phyloP scores from a whole-genome alignment of 2,329 filamentous ascomycete species.

The Blastomyces parvus region DNA sequence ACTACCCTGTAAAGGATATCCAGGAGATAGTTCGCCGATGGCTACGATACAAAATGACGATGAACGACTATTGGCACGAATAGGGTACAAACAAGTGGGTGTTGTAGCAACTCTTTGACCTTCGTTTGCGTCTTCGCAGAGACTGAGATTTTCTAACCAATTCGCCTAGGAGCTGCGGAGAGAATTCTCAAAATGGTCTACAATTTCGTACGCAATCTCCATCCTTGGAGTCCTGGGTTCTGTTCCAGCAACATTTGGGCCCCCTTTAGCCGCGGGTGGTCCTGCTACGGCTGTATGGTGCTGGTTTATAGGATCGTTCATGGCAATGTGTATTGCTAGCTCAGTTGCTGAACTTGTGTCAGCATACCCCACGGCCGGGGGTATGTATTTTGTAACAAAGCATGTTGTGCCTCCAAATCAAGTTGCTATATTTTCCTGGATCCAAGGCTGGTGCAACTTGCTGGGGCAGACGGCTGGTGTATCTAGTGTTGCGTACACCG shows the following conservation, averaged over 20 bases:
- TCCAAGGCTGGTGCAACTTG: conserved; percentile 59
- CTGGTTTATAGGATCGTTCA: conserved; percentile 54
- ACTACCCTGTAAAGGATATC: not conserved
- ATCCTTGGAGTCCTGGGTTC: conserved; percentile 57
- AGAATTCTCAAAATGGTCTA: conserved; percentile 59
- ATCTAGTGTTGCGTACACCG: conserved; percentile 53
- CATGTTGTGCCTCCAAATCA: conserved; percentile 53
- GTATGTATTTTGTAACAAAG: conserved; percentile 61
- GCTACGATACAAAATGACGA: conserved; percentile 47
- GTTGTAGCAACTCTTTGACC: not conserved
- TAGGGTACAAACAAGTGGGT: conserved; percentile 53
- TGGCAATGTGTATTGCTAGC: conserved; percentile 55
- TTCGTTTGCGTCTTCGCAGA: not conserved
- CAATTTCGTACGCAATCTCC: conserved; percentile 56
- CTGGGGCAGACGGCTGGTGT: conserved; percentile 56
- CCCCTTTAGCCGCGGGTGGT: conserved; percentile 49
- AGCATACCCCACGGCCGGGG: conserved; percentile 57
- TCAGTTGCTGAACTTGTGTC: conserved; percentile 58
- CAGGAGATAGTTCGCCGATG: conserved; percentile 22
- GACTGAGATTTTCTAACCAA: conserved; percentile 16
- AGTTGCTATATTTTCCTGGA: conserved; percentile 55
- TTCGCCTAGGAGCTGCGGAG: conserved; percentile 46
- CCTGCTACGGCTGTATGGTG: conserved; percentile 57
- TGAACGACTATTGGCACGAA: conserved; percentile 50
- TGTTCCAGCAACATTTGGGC: conserved; percentile 54